phyloP scores from a whole-genome alignment of 495 filamentous ascomycete species.

The Sphaerosporella brunnea region DNA sequence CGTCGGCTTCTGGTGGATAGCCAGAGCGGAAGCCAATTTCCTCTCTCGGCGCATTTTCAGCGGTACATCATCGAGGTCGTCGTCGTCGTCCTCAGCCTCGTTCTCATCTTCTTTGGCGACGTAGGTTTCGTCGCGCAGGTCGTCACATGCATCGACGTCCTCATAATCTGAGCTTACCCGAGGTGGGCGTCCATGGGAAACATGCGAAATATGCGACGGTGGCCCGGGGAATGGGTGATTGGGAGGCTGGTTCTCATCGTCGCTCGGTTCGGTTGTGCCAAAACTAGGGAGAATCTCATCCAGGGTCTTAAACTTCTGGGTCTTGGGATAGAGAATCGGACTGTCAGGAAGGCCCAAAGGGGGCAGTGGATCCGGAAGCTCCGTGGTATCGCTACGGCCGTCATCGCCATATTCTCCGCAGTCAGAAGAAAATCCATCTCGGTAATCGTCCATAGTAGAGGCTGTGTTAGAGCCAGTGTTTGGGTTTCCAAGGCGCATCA shows the following conservation, averaged over 20 bases:
- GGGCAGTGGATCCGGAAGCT: conserved; percentile 42
- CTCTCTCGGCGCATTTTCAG: conserved; percentile 19
- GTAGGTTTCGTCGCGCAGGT: conserved; percentile 24
- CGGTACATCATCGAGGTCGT: conserved; percentile 22
- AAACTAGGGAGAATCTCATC: conserved; percentile 47
- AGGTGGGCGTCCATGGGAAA: background rate
- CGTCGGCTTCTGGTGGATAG: conserved; percentile 9
- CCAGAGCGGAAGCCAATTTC: conserved; percentile 12
- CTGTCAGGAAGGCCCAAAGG: conserved; percentile 24
- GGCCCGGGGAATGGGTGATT: background rate
- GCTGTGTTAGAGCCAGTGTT: conserved; percentile 79
- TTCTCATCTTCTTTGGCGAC: conserved; percentile 38
- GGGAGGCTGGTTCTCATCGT: conserved; percentile 34
- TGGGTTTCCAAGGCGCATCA: conserved; percentile 86
- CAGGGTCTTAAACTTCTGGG: conserved; percentile 34
- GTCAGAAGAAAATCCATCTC: conserved; percentile 52
- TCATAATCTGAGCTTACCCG: conserved; percentile 20
- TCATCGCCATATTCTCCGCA: conserved; percentile 63
- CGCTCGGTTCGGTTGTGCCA: conserved; percentile 57
- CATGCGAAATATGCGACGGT: background rate
- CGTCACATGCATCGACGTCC: conserved; percentile 18
- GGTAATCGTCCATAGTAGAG: conserved; percentile 71
- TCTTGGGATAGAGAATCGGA: conserved; percentile 19
- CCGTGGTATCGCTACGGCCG: conserved; percentile 51
- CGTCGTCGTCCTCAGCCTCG: conserved; percentile 36